phyloP scores from a whole-genome alignment of 1,284 basidiomycete genomes.

The Fomitiporia mediterranea region DNA sequence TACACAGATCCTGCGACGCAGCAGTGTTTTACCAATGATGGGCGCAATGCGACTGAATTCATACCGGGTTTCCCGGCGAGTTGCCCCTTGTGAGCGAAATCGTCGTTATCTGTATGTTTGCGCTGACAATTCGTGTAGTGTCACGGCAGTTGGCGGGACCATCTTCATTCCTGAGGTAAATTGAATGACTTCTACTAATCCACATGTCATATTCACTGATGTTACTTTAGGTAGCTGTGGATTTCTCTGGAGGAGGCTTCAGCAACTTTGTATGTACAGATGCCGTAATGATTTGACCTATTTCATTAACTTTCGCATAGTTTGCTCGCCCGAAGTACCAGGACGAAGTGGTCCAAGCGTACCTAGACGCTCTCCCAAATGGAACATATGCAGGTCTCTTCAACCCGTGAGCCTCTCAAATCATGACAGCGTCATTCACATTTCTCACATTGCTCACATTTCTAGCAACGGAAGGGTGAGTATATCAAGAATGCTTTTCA shows the following conservation, averaged over 20 bases:
- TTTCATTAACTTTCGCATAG: slow-evolving; percentile 27
- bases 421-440: neutral
- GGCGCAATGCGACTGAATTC: slow-evolving; percentile 48
- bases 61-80: slow-evolving; percentile 57
- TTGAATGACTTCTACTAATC: neutral
- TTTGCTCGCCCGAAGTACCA: slow-evolving; percentile 57
- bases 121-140: slow-evolving; percentile 25
- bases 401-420: slow-evolving; percentile 34
- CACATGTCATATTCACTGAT: neutral
- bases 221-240: slow-evolving; percentile 34
- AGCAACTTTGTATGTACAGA: slow-evolving; percentile 44
- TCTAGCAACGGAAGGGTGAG: slow-evolving; percentile 18
- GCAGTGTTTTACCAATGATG: slow-evolving; percentile 56
- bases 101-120: neutral
- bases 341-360: slow-evolving; percentile 36
- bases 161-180: slow-evolving; percentile 44
- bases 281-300: neutral
- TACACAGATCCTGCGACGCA: slow-evolving; percentile 40
- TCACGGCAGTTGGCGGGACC: slow-evolving; percentile 56
- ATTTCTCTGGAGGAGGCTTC: slow-evolving; percentile 67
- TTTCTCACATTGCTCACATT: slow-evolving; percentile 5
- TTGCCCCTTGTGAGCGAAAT: slow-evolving; percentile 38
- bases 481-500: neutral
- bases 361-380: slow-evolving; percentile 40
- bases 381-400: slow-evolving; percentile 53